Conservation (phyloP, 768 basidiomycete genomes). For the Tylopilus subfusipes region DNA sequence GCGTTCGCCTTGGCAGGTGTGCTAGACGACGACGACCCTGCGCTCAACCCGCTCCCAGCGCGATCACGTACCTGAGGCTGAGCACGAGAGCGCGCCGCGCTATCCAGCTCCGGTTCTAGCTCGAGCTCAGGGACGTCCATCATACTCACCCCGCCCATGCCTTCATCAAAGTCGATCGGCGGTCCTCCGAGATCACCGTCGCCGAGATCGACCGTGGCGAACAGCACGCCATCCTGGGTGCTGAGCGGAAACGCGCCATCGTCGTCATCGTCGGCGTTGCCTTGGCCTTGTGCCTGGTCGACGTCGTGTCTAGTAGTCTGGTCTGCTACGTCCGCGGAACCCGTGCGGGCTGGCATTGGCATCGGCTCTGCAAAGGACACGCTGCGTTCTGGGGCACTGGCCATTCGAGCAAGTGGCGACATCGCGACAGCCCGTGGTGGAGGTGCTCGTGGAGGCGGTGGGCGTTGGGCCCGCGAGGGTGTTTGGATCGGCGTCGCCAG, state of each 20-base stretch:
- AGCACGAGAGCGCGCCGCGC: neutral
- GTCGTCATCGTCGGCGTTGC: conserved; percentile 6
- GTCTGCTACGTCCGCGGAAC: conserved; percentile 1
- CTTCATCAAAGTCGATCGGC: conserved; percentile 41
- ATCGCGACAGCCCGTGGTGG: conserved; percentile 2
- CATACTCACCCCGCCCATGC: conserved; percentile 18
- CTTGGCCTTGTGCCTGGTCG: conserved; percentile 23
- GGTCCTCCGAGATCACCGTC: conserved; percentile 39
- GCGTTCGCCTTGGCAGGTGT: neutral
- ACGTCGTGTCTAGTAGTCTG: neutral
- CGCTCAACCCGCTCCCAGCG: neutral
- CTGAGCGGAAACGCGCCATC: conserved; percentile 46
- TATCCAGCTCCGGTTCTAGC: neutral
- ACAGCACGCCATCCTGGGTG: conserved; percentile 66
- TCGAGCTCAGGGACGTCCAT: conserved; percentile 7
- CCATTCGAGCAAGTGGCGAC: conserved; percentile 12
- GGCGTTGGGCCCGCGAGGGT: conserved; percentile 31
- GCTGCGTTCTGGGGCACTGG: conserved; percentile 10
- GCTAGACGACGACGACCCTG: neutral
- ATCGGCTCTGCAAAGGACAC: conserved; percentile 8
- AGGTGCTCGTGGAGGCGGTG: conserved; percentile 9
- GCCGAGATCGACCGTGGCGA: conserved; percentile 53
- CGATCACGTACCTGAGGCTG: conserved; percentile 10
- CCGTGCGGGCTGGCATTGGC: neutral
- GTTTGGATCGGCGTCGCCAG: conserved; percentile 37